Percentiles rank a stretch among this genome's conserved stretches.
Evolutionary conservation across 208 protist species (phyloP).

Genomic region (Trichomonas gallinae): DNA sequence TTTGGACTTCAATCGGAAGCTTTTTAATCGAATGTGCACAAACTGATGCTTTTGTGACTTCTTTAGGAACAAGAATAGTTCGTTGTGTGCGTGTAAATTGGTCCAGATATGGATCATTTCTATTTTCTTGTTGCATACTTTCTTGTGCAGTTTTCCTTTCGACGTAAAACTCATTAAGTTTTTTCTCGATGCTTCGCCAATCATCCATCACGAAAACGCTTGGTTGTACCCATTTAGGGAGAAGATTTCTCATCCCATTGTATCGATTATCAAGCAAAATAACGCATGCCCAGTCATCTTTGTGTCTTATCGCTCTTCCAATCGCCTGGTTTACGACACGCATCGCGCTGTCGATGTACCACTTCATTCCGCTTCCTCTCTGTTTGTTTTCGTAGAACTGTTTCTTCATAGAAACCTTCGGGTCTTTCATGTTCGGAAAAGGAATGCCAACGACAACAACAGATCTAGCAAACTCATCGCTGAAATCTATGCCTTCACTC

Average conservation of each 20-base stretch:
- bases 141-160: background rate
- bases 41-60: background rate
- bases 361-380: constrained; percentile 26
- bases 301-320: constrained; percentile 41
- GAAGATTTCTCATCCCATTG: background rate
- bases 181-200: background rate
- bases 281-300: constrained; percentile 40
- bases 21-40: background rate
- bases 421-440: constrained; percentile 14
- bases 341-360: constrained; percentile 40
- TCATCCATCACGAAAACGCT: background rate
- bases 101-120: background rate
- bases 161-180: background rate
- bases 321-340: constrained; percentile 45
- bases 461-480: constrained; percentile 24
- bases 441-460: constrained; percentile 33
- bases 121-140: background rate
- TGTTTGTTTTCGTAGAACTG: constrained; percentile 24
- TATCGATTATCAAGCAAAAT: constrained; percentile 37
- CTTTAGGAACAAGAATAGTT: background rate
- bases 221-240: constrained; percentile 22
- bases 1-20: background rate
- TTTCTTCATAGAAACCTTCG: constrained; percentile 5
- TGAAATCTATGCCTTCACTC: constrained; percentile 40
- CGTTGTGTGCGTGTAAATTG: background rate